A percentile compares a stretch with the other conserved stretches of the same genome.
These are phyloP conservation scores for Colletotrichum sp. DNA, from an alignment of 2,329 filamentous ascomycete genomes.

Conservation along the genomic window DNA sequence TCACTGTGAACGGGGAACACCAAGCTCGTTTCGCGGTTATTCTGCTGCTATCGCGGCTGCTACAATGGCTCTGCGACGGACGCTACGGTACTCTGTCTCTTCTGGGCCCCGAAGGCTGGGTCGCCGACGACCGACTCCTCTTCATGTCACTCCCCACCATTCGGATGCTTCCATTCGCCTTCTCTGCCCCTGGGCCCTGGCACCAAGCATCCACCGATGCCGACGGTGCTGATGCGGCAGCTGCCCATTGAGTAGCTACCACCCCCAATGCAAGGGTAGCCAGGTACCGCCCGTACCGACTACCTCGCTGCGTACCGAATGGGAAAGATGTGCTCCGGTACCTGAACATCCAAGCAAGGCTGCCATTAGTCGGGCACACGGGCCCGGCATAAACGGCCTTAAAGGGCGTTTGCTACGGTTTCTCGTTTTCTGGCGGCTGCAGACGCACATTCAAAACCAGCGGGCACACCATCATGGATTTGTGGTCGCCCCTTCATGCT, in stretches of 20 bases:
- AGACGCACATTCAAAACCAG: not conserved
- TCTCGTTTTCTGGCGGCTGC: slow-evolving; percentile 5
- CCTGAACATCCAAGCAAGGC: slow-evolving; percentile 11
- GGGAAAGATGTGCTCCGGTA: slow-evolving; percentile 5
- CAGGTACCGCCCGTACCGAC: slow-evolving; percentile 10
- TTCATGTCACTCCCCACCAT: not conserved
- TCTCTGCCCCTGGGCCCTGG: slow-evolving; percentile 12
- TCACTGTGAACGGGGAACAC: not conserved
- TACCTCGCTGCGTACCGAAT: slow-evolving; percentile 7
- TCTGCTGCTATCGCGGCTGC: not conserved
- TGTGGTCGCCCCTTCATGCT: not conserved
- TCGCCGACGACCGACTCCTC: not conserved
- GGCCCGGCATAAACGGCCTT: slow-evolving; percentile 7
- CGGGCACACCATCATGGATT: not conserved
- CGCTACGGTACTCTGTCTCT: not conserved
- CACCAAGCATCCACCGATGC: not conserved
- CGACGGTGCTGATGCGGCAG: slow-evolving; percentile 6
- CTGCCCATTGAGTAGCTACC: not conserved
- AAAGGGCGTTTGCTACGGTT: not conserved
- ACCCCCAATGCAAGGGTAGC: slow-evolving; percentile 9
- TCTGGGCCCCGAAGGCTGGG: not conserved
- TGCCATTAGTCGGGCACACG: slow-evolving; percentile 10
- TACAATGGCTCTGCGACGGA: not conserved
- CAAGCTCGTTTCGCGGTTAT: not conserved
- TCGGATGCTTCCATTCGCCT: slow-evolving; percentile 16